Percentiles rank a stretch among this genome's conserved stretches.
Conservation (phyloP, 441 rosid species). For the Erodium texanum region DNA sequence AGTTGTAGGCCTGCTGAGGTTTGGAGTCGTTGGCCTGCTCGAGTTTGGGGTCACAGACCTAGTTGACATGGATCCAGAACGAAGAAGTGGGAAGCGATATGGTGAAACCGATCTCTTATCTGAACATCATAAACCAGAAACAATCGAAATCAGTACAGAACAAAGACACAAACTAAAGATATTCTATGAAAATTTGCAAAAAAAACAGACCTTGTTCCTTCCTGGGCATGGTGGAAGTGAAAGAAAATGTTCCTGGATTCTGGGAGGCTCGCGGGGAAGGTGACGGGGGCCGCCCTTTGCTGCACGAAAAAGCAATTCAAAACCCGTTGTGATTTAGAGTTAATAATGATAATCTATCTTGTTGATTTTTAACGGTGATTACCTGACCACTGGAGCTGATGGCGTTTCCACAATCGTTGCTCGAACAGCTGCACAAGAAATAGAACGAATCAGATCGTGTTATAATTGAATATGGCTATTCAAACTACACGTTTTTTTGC, state of each 20-base stretch:
- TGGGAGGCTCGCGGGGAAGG: slow-evolving; percentile 46
- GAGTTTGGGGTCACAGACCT: slow-evolving; percentile 39
- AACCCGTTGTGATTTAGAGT: neutral
- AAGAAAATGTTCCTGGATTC: slow-evolving; percentile 64
- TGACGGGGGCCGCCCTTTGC: slow-evolving; percentile 57
- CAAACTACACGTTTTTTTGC: too few relatives aligned
- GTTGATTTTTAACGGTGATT: too few relatives aligned
- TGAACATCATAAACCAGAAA: slow-evolving; percentile 19
- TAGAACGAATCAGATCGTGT: too few relatives aligned
- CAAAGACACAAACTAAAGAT: neutral
- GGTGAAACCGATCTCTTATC: slow-evolving; percentile 66
- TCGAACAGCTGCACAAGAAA: slow-evolving; percentile 46
- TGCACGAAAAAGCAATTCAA: slow-evolving; percentile 19
- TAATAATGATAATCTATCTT: too few relatives aligned
- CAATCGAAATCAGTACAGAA: neutral
- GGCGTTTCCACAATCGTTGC: slow-evolving; percentile 71
- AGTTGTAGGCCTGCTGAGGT: slow-evolving; percentile 17
- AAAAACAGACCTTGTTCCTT: slow-evolving; percentile 45
- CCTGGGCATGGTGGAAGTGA: slow-evolving; percentile 45
- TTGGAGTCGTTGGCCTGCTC: slow-evolving; percentile 16
- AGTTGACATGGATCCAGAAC: slow-evolving; percentile 56
- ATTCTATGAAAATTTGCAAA: neutral
- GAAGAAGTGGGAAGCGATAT: slow-evolving; percentile 60
- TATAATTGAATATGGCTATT: too few relatives aligned
- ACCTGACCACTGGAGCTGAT: slow-evolving; percentile 40